phyloP scores from a whole-genome alignment of 164 flowering plant genomes.

The Tetrastigma voinierianum region DNA sequence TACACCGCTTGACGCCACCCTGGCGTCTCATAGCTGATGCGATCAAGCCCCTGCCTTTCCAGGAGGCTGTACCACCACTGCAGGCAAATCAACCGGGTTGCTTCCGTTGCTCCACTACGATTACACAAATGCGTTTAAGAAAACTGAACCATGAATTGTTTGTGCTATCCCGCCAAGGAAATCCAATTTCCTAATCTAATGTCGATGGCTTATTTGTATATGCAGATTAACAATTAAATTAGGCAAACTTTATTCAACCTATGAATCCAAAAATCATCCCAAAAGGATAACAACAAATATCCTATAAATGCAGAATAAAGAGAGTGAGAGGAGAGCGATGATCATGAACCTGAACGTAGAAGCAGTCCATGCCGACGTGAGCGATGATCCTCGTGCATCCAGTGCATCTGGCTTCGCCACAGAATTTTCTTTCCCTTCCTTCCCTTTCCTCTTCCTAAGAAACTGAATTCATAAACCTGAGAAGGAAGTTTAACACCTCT shows the following conservation, averaged over 20 bases:
- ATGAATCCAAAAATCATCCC: not conserved
- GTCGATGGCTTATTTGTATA: too few relatives aligned
- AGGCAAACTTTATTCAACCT: too few relatives aligned
- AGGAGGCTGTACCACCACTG: conserved; percentile 91
- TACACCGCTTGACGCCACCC: conserved; percentile 93
- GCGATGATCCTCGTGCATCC: conserved; percentile 74
- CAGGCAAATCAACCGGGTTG: conserved; percentile 76
- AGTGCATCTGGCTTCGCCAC: conserved; percentile 69
- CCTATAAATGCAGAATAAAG: not conserved
- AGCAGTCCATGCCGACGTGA: conserved; percentile 97
- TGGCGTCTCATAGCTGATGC: conserved; percentile 98
- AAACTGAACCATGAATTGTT: too few relatives aligned
- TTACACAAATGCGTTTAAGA: not conserved
- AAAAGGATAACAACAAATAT: not conserved
- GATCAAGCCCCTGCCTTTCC: conserved; percentile 95
- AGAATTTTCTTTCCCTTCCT: conserved; percentile 82
- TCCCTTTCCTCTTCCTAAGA: conserved; percentile 9
- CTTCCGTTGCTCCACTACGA: conserved; percentile 80
- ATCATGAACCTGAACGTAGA: conserved; percentile 83
- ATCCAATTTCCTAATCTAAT: too few relatives aligned
- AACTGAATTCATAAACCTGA: too few relatives aligned
- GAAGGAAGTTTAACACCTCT: too few relatives aligned
- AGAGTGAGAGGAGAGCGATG: conserved; percentile 7
- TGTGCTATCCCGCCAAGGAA: too few relatives aligned
- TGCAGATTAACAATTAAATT: too few relatives aligned